phyloP scores from a whole-genome alignment of 345 rosid species.

The Rhodamnia argentea region DNA sequence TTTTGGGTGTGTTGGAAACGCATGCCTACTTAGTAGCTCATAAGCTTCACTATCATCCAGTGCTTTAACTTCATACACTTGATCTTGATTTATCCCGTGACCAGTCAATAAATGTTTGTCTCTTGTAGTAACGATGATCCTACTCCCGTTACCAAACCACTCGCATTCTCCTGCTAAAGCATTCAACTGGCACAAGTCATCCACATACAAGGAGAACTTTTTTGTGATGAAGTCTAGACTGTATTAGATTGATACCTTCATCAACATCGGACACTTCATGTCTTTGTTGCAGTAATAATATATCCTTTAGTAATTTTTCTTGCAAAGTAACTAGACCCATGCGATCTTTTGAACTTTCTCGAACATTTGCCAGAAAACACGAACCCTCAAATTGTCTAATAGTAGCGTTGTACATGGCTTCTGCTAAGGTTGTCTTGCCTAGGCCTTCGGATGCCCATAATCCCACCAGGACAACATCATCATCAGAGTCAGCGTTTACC shows the following conservation, averaged over 20 bases:
- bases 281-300: background rate
- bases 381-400: background rate
- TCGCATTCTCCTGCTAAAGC: background rate
- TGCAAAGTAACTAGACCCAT: background rate
- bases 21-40: background rate
- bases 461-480: background rate
- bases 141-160: background rate
- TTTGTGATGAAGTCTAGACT: background rate
- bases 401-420: background rate
- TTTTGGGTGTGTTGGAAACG: too few species aligned
- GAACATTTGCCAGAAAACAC: background rate
- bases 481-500: background rate
- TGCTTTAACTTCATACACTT: background rate
- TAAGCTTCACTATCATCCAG: background rate
- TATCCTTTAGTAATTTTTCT: background rate
- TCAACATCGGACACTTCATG: background rate
- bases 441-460: background rate
- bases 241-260: background rate
- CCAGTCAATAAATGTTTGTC: background rate
- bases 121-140: background rate
- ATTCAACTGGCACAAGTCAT: background rate
- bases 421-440: background rate
- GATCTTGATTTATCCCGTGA: background rate
- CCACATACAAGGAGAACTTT: background rate
- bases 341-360: background rate